These are phyloP conservation scores for Skeletonema marinoi DNA, from an alignment of 108 stramenopile species.

Conservation along the genomic window DNA sequence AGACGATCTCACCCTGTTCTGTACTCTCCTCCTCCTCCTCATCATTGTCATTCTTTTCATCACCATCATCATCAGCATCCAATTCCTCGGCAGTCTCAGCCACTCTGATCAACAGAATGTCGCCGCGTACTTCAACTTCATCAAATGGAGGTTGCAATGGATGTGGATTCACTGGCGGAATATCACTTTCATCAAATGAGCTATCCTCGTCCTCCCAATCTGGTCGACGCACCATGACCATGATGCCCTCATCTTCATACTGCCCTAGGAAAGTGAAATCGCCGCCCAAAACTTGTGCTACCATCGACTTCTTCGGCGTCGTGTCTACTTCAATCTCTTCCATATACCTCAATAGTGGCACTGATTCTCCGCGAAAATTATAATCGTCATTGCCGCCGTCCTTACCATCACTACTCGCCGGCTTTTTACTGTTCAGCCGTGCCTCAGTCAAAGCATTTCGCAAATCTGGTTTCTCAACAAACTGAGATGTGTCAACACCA, in stretches of 20 bases:
- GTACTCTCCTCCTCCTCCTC: conserved; percentile 6
- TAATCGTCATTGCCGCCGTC: conserved; percentile 7
- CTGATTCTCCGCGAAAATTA: neutral
- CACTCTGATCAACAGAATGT: conserved; percentile 82
- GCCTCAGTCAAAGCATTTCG: conserved; percentile 16
- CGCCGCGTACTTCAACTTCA: conserved; percentile 62
- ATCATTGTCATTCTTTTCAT: neutral
- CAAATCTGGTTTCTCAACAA: conserved; percentile 34
- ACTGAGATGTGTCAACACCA: conserved; percentile 7
- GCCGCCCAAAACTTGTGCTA: conserved; percentile 65
- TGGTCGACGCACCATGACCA: conserved; percentile 71
- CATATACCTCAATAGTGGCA: conserved; percentile 53
- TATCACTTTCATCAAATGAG: conserved; percentile 15
- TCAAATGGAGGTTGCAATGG: conserved; percentile 82
- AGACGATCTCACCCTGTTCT: neutral
- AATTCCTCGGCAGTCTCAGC: conserved; percentile 64
- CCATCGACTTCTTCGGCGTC: conserved; percentile 76
- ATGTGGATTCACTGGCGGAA: conserved; percentile 72
- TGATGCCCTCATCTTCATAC: conserved; percentile 83
- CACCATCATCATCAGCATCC: conserved; percentile 31
- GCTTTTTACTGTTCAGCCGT: neutral
- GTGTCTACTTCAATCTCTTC: conserved; percentile 78
- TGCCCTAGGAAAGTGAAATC: conserved; percentile 88
- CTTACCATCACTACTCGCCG: conserved; percentile 1
- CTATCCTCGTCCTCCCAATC: conserved; percentile 35